A percentile compares a stretch with the other conserved stretches of the same genome.
Evolutionary conservation across 2,329 filamentous ascomycete species (phyloP).

Genomic region (Akanthomyces muscarius): DNA sequence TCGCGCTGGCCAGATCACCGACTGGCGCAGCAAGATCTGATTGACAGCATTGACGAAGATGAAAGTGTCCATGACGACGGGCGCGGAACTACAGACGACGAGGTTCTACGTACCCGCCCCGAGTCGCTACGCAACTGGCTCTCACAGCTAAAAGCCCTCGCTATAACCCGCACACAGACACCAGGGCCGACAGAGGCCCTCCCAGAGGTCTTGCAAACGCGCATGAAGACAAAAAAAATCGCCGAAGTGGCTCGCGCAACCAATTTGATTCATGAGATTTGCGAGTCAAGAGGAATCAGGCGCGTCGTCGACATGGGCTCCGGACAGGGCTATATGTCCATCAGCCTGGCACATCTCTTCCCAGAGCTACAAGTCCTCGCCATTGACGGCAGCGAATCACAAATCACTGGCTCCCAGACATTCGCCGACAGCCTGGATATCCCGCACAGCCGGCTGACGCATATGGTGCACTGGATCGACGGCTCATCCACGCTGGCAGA

Average conservation of each 20-base stretch:
- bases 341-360: slow-evolving; percentile 28
- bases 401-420: slow-evolving; percentile 26
- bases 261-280: slow-evolving; percentile 25
- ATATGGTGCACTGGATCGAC: slow-evolving; percentile 29
- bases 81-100: background rate
- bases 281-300: slow-evolving; percentile 23
- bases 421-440: slow-evolving; percentile 25
- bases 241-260: slow-evolving; percentile 28
- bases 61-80: background rate
- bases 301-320: slow-evolving; percentile 28
- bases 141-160: slow-evolving; percentile 22
- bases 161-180: slow-evolving; percentile 24
- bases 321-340: slow-evolving; percentile 30
- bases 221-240: slow-evolving; percentile 31
- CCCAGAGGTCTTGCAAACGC: slow-evolving; percentile 22
- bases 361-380: slow-evolving; percentile 27
- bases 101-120: slow-evolving; percentile 15
- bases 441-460: slow-evolving; percentile 21
- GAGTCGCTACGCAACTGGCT: slow-evolving; percentile 26
- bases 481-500: slow-evolving; percentile 21
- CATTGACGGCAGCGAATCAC: slow-evolving; percentile 30
- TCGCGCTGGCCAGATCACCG: slow-evolving; percentile 27
- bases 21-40: slow-evolving; percentile 28
- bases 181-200: slow-evolving; percentile 19
- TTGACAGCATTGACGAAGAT: slow-evolving; percentile 26